A percentile compares a stretch with the other conserved stretches of the same genome.
These are phyloP conservation scores for Sanghuangporus sanghuang DNA, from an alignment of 1,284 basidiomycete species.

Conservation along the genomic window DNA sequence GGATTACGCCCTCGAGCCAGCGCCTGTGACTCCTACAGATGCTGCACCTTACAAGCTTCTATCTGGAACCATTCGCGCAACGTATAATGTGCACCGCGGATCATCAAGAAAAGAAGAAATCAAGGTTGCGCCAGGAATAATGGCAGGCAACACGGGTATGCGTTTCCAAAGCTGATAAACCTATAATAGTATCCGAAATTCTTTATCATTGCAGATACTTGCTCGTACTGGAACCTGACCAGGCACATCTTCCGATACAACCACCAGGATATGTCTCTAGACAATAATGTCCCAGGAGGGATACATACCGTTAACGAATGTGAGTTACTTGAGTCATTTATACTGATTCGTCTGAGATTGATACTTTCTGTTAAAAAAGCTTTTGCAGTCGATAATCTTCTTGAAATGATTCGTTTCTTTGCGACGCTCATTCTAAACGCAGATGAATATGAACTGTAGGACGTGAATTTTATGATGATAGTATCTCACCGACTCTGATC, in stretches of 20 bases:
- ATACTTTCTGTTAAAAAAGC: constrained; percentile 24
- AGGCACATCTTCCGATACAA: constrained; percentile 46
- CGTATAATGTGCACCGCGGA: constrained; percentile 32
- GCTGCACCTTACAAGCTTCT: constrained; percentile 44
- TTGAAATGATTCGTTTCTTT: constrained; percentile 43
- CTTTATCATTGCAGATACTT: constrained; percentile 32
- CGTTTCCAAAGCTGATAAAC: not conserved
- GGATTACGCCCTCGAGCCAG: constrained; percentile 45
- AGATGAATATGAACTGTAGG: constrained; percentile 30
- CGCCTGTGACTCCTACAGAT: constrained; percentile 46
- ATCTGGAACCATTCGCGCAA: constrained; percentile 44
- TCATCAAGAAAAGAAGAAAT: constrained; percentile 22
- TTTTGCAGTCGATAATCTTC: constrained; percentile 30
- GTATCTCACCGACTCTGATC: not conserved
- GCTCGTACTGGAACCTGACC: constrained; percentile 43
- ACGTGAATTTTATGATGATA: not conserved
- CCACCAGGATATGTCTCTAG: constrained; percentile 27
- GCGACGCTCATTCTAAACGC: constrained; percentile 42
- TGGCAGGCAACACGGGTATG: constrained; percentile 43
- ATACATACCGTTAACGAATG: constrained; percentile 36
- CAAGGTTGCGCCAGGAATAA: constrained; percentile 45
- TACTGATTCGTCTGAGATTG: not conserved
- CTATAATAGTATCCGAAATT: not conserved
- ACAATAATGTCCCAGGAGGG: constrained; percentile 8
- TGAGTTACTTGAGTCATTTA: constrained; percentile 15